Evolutionary conservation across 768 basidiomycete genomes (phyloP), one percentile per base, ranked within the genome.

Genomic region (Rhizopogon vulgaris): DNA sequence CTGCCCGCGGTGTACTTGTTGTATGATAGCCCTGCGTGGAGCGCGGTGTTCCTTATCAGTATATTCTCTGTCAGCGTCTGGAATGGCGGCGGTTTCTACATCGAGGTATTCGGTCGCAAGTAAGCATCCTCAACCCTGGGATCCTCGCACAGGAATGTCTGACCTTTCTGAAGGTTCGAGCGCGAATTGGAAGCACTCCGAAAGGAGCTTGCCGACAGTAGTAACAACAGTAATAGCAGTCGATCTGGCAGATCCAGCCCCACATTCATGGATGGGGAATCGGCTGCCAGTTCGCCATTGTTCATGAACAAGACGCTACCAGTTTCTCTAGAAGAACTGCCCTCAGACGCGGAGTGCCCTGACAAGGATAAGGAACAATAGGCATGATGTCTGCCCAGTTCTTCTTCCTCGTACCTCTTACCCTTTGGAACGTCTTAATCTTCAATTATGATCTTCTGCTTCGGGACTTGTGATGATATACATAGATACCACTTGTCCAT

Each of bases 101-200:
- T 96, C 49, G 94, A 96, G 66, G 94, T 96, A 17, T 96, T 95
- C 63, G 94, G 94, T 27, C 83, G 94, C 71, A 95, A 96, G 94
- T 94, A 56, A 59, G 90, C 79, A 24, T 25, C 43, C 30, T 52
- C 43, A 43, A 41, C 11, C 15, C 6, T 10, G 14, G 30, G 18
- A 34, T 14, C 1, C 4, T 9, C 14, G 8, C 18, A 46, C 14
- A 46, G 1, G 28, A 45, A 46, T 34, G 12, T 24, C 51, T 57
- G 34, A 60, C 42, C 49, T 18, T 27, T 18, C 54, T 11, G 1
- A 58, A 94, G 93, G 66, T 96, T 96, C 60, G 94, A 96, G 67
- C 82, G 90, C 25, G 94, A 96, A 68, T 73, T 96, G 24, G 94
- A 95, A 63, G 85, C 87, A 6, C 69, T 96, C 37, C 84, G 94